Conservation (phyloP, 192 early-diverging fungal species). For the Coemansia sp. region DNA sequence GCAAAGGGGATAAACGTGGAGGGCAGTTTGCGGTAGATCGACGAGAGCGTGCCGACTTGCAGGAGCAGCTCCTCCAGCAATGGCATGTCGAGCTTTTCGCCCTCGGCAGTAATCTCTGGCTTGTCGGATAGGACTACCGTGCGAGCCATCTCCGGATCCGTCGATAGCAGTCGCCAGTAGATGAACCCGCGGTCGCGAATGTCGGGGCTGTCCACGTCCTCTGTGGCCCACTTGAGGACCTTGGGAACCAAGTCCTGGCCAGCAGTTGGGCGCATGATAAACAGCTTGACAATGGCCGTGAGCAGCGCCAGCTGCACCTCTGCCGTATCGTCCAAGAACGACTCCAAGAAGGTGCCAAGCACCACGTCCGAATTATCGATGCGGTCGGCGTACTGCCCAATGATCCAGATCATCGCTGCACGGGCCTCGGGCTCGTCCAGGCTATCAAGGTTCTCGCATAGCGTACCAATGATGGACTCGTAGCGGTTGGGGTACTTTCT, state of each 20-base stretch:
- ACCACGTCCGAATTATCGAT: constrained; percentile 97
- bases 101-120: constrained; percentile 92
- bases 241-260: constrained; percentile 94
- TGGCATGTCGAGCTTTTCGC: constrained; percentile 85
- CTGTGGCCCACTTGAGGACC: constrained; percentile 93
- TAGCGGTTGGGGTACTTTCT: constrained; percentile 98
- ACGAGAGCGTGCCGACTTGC: constrained; percentile 85
- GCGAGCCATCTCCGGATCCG: constrained; percentile 76
- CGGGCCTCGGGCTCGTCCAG: constrained; percentile 98
- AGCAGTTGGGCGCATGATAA: constrained; percentile 88
- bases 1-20: constrained; percentile 80
- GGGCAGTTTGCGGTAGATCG: constrained; percentile 92
- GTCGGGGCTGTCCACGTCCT: constrained; percentile 96
- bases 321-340: constrained; percentile 87
- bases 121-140: constrained; percentile 91
- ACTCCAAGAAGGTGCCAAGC: constrained; percentile 85
- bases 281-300: constrained; percentile 96
- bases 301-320: constrained; percentile 93
- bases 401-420: constrained; percentile 99
- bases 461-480: constrained; percentile 87
- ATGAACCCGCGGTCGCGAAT: constrained; percentile 97
- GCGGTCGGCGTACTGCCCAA: constrained; percentile 97
- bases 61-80: constrained; percentile 88
- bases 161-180: constrained; percentile 96
- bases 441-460: constrained; percentile 96